A percentile compares a stretch with the other conserved stretches of the same genome.
These are phyloP conservation scores for Paraleonurus japonicus DNA, from an alignment of 257 asterid species.

Conservation along the genomic window DNA sequence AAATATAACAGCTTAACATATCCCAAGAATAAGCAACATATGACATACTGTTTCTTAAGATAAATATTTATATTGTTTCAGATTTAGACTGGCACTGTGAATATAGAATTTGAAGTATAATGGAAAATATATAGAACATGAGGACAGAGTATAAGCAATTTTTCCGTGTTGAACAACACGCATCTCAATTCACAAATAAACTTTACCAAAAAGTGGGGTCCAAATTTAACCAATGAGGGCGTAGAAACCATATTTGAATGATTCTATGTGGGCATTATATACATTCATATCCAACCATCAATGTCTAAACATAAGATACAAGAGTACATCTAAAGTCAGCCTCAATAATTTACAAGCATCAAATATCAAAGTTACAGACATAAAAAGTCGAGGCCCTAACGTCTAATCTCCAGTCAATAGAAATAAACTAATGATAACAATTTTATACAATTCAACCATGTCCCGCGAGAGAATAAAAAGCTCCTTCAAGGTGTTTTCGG, in stretches of 20 bases:
- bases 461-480: slow-evolving; percentile 21
- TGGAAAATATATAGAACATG: too few species aligned
- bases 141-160: too few species aligned
- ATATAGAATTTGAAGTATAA: neutral
- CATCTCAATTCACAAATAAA: neutral
- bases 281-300: slow-evolving; percentile 19
- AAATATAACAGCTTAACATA: too few species aligned
- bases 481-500: slow-evolving; percentile 18
- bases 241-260: neutral
- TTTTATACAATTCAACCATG: slow-evolving; percentile 31
- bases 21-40: too few species aligned
- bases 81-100: neutral
- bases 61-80: too few species aligned
- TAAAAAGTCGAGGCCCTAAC: neutral
- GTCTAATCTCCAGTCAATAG: neutral
- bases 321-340: neutral
- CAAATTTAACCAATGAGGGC: neutral
- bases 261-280: neutral
- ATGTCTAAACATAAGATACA: slow-evolving; percentile 9
- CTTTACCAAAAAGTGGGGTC: neutral
- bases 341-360: slow-evolving; percentile 38
- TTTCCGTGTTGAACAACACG: too few species aligned
- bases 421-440: slow-evolving; percentile 17
- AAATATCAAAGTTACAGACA: slow-evolving; percentile 3
- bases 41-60: neutral